A percentile compares a stretch with the other conserved stretches of the same genome.
Evolutionary conservation across 2,329 filamentous ascomycete genomes (phyloP).

Genomic region (Corinectria fuckeliana): DNA sequence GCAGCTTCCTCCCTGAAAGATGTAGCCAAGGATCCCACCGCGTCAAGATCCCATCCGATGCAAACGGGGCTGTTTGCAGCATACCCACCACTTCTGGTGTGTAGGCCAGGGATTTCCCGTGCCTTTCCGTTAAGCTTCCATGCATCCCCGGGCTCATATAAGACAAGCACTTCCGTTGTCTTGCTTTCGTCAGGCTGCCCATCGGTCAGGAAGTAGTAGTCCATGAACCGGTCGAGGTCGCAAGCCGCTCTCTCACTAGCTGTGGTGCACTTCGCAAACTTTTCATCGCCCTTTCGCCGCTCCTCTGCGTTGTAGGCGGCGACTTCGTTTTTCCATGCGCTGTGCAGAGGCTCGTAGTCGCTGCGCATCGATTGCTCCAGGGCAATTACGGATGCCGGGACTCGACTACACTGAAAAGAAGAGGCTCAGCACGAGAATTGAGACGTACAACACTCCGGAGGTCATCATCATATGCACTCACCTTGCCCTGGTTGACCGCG

Average conservation of each 20-base stretch:
- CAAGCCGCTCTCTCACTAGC: constrained; percentile 1
- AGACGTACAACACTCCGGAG: background rate
- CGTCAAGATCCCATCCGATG: constrained; percentile 8
- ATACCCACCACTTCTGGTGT: background rate
- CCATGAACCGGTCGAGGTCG: constrained; percentile 3
- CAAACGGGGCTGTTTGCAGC: background rate
- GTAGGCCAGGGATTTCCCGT: background rate
- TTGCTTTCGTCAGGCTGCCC: constrained; percentile 8
- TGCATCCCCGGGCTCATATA: background rate
- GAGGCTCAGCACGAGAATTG: background rate
- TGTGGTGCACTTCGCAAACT: constrained; percentile 4
- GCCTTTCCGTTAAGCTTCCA: background rate
- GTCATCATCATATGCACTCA: background rate
- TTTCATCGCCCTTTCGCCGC: constrained; percentile 1
- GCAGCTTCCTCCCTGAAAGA: background rate
- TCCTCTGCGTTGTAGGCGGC: background rate
- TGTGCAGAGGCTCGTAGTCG: constrained; percentile 12
- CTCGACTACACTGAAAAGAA: background rate
- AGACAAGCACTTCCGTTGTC: background rate
- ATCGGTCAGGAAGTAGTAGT: constrained; percentile 18
- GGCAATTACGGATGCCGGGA: background rate
- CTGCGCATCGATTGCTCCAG: constrained; percentile 9
- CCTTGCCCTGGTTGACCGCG: background rate
- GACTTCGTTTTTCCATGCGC: background rate
- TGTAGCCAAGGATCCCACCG: background rate